Base-by-base conservation (phyloP, 495 filamentous ascomycete species). In the Jackrogersella minutella region DNA sequence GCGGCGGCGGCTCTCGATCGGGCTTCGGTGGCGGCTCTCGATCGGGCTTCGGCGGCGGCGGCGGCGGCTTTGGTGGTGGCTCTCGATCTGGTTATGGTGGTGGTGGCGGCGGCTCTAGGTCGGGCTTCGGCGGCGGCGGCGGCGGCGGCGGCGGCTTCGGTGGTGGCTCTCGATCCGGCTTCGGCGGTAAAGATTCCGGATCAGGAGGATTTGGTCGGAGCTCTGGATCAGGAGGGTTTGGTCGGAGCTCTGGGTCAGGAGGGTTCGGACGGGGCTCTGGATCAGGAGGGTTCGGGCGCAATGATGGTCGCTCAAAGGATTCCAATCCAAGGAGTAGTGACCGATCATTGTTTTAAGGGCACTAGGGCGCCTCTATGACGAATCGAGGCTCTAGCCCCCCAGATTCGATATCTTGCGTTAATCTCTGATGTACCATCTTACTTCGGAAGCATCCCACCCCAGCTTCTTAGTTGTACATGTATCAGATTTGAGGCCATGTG, bases 341-440 rank as follows among this genome's bases (percentile, higher is more conserved):
- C 51, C 24, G 31, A 24, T 8, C 65, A 30, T 49, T 59, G 2
- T 69, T 64, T 33, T 69, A 69, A 34, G 28, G 30, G 10, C 19
- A 16, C 16, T 6, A 8, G 10, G 16, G 16, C 44, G 16, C 26
- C 43, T 46, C 8, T 17, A 14, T 34, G 21, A 46, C n/a, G 36
- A 36, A 5, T 44, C 2, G 26, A 34, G 28, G 7, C 17, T 24
- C 50, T 14, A 50, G 17, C 37, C 33, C 22, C 34, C 21, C 11
- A 24, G 31, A 55, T 55, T 43, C 40, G 13, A 19, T 40, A 34
- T 53, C 40, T 57, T 21, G 56, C 28, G 19, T 17, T 59, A 54
- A 31, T 61, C 61, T 40, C 55, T 53, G 50, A 44, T 69, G 60
- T 64, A 61, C 55, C 46, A 64, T 52, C 26, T 53, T 40, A 44